These are phyloP conservation scores for Lipomyces yamadae DNA, from an alignment of 805 yeast genomes.

Conservation along the genomic window DNA sequence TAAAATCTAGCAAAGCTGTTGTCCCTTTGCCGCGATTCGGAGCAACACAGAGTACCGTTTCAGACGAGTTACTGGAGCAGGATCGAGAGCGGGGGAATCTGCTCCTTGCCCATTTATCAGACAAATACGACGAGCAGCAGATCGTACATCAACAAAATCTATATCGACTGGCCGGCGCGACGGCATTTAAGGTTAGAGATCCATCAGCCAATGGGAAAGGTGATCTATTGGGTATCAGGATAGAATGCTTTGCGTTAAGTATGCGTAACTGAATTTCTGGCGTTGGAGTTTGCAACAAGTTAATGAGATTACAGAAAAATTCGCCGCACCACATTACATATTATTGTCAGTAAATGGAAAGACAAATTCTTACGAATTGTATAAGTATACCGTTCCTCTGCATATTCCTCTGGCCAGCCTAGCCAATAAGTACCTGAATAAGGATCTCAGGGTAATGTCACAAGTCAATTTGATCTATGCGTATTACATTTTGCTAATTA, in stretches of 20 bases:
- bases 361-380: constrained; percentile 15
- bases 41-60: neutral
- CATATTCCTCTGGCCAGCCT: constrained; percentile 26
- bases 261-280: neutral
- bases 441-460: constrained; percentile 1
- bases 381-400: constrained; percentile 33
- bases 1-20: constrained; percentile 6
- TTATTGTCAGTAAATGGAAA: constrained; percentile 12
- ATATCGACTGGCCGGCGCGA: constrained; percentile 33
- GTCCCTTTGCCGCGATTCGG: neutral
- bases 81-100: constrained; percentile 9
- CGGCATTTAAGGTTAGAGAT: constrained; percentile 30
- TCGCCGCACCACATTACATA: constrained; percentile 33
- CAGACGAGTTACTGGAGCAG: constrained; percentile 3
- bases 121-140: constrained; percentile 22
- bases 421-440: constrained; percentile 18
- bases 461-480: neutral
- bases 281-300: neutral
- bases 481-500: constrained; percentile 16
- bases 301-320: constrained; percentile 16
- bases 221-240: constrained; percentile 33
- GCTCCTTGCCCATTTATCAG: constrained; percentile 19
- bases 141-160: constrained; percentile 22
- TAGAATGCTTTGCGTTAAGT: constrained; percentile 32
- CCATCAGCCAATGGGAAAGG: constrained; percentile 18